These are phyloP conservation scores for Fusarium bactridioides DNA, from an alignment of 2,329 filamentous ascomycete species.

Conservation along the genomic window DNA sequence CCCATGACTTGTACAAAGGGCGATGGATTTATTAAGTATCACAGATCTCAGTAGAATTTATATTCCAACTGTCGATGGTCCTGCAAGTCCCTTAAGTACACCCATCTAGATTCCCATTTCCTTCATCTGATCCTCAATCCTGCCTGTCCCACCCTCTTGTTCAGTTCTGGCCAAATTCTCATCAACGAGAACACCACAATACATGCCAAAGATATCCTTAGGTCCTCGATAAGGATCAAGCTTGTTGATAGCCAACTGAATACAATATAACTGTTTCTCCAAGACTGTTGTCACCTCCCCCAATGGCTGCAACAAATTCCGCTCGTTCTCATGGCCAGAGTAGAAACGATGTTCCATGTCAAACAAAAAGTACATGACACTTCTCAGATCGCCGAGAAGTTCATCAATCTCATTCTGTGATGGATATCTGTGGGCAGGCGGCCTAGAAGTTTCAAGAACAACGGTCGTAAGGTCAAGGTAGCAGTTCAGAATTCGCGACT, in stretches of 20 bases:
- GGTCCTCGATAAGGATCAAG: neutral
- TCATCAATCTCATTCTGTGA: neutral
- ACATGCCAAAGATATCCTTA: neutral
- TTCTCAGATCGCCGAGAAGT: neutral
- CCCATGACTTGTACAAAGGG: neutral
- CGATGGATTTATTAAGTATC: no score
- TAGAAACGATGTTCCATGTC: neutral
- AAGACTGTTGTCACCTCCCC: neutral
- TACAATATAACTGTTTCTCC: neutral
- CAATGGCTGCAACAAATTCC: neutral
- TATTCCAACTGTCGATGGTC: no score
- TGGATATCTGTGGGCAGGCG: neutral
- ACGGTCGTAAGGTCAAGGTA: neutral
- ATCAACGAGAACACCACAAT: neutral
- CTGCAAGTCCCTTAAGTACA: no score
- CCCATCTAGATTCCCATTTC: neutral
- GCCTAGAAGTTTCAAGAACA: neutral
- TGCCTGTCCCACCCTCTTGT: neutral
- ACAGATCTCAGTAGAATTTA: neutral
- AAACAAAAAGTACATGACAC: neutral
- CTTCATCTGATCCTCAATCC: neutral
- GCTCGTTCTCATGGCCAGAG: neutral
- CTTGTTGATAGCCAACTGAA: neutral
- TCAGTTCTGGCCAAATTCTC: neutral
- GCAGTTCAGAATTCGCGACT: neutral